phyloP scores from a whole-genome alignment of 495 filamentous ascomycete genomes.

The Trichoderma erinaceum region DNA sequence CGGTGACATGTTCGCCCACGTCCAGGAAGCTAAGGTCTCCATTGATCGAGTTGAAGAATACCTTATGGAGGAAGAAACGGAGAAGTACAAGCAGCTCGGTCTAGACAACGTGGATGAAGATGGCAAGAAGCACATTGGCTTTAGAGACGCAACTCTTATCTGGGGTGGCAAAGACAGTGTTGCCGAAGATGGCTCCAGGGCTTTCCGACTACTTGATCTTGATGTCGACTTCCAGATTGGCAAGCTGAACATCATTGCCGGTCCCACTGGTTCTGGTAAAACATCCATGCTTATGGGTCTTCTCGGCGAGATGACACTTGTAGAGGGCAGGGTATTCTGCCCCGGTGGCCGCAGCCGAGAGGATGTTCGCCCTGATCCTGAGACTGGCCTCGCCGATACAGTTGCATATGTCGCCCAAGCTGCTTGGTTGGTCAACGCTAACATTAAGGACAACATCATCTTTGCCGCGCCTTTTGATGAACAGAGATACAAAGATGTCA shows the following conservation, averaged over 20 bases:
- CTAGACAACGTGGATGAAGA: constrained; percentile 53
- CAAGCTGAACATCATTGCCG: constrained; percentile 82
- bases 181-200: constrained; percentile 51
- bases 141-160: constrained; percentile 75
- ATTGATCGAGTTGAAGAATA: constrained; percentile 96
- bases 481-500: constrained; percentile 77
- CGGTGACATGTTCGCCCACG: constrained; percentile 98
- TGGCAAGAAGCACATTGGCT: constrained; percentile 66
- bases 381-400: constrained; percentile 82
- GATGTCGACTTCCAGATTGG: constrained; percentile 71
- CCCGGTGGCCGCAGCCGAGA: constrained; percentile 79
- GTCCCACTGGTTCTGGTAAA: constrained; percentile 91
- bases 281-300: constrained; percentile 93
- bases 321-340: constrained; percentile 74
- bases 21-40: constrained; percentile 95
- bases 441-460: constrained; percentile 91
- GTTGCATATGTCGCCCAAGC: constrained; percentile 97
- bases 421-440: constrained; percentile 95
- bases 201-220: constrained; percentile 79
- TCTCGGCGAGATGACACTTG: constrained; percentile 89
- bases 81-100: constrained; percentile 85
- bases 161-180: constrained; percentile 74
- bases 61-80: constrained; percentile 88
- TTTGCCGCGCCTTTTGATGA: constrained; percentile 82
- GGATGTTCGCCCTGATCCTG: constrained; percentile 72